These are phyloP conservation scores for Aspergillus caelatus DNA, from an alignment of 2,329 filamentous ascomycete species.

Conservation along the genomic window DNA sequence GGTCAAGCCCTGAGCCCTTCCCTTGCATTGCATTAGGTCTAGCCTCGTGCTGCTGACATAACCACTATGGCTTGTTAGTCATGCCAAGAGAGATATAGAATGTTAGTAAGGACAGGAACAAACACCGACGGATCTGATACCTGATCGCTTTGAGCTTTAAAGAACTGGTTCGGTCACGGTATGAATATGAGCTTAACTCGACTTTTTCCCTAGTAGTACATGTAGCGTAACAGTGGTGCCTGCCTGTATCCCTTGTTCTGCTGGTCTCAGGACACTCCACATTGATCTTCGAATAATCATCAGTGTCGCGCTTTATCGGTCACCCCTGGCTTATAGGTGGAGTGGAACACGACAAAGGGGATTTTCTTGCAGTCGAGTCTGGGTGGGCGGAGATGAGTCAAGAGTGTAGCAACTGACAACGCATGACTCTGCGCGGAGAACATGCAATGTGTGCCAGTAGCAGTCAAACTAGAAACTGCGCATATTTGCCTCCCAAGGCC, in stretches of 20 bases:
- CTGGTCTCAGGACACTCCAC: conserved; percentile 4
- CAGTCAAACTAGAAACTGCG: background rate
- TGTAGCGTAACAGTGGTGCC: conserved; percentile 20
- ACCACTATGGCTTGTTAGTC: conserved; percentile 3
- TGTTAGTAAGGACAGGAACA: background rate
- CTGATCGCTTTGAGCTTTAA: background rate
- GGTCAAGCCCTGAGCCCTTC: conserved; percentile 33
- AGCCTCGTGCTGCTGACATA: conserved; percentile 25
- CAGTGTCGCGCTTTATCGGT: conserved; percentile 5
- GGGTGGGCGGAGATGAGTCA: background rate
- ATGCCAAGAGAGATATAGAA: conserved; percentile 1
- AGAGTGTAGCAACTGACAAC: background rate
- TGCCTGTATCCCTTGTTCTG: conserved; percentile 15
- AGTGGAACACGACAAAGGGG: conserved; percentile 8
- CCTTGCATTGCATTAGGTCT: conserved; percentile 29
- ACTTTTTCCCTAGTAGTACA: background rate
- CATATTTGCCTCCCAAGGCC: background rate
- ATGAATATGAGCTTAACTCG: background rate
- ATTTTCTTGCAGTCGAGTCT: background rate
- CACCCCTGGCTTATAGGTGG: conserved; percentile 1
- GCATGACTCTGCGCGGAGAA: background rate
- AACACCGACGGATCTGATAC: background rate
- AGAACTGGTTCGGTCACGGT: background rate
- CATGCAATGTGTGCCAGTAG: background rate
- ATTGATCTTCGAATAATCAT: background rate